Conservation (phyloP, 2,329 filamentous ascomycete species). For the Apiospora rasikravindrae region DNA sequence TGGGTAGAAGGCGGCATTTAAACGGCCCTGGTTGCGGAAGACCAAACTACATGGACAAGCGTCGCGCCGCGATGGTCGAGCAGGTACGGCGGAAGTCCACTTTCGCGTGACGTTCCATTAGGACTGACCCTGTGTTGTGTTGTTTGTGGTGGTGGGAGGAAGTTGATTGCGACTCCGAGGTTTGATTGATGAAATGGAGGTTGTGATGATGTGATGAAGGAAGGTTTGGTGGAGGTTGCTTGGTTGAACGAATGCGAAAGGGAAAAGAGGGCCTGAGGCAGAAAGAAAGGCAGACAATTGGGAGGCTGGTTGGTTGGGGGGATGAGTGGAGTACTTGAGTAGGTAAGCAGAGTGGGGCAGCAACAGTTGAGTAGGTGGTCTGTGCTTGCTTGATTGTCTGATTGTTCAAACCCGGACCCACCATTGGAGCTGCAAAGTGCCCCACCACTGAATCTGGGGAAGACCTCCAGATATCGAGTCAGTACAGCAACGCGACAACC, state of each 20-base stretch:
- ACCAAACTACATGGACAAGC: conserved; percentile 6
- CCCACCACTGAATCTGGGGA: background rate
- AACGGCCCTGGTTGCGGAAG: conserved; percentile 20
- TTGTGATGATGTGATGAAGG: background rate
- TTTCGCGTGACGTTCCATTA: conserved; percentile 25
- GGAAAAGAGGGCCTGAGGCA: background rate
- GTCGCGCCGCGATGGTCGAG: conserved; percentile 13
- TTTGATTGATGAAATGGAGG: background rate
- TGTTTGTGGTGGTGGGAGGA: background rate
- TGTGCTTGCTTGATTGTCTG: background rate
- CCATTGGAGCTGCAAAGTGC: background rate
- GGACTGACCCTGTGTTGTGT: conserved; percentile 22
- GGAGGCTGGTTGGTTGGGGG: background rate
- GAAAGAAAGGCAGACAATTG: conserved; percentile 4
- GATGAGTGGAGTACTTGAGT: background rate
- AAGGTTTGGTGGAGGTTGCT: background rate
- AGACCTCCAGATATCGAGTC: background rate
- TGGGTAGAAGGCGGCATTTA: conserved; percentile 25
- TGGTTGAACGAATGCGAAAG: background rate
- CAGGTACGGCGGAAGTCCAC: conserved; percentile 22
- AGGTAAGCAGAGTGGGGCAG: background rate
- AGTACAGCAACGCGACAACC: no score
- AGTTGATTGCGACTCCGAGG: background rate
- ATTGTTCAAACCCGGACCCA: background rate
- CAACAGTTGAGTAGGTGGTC: background rate